Percentiles rank a stretch among this genome's conserved stretches.
Conservation (phyloP, 176 grass and related monocot species). For the Oryza nivara region DNA sequence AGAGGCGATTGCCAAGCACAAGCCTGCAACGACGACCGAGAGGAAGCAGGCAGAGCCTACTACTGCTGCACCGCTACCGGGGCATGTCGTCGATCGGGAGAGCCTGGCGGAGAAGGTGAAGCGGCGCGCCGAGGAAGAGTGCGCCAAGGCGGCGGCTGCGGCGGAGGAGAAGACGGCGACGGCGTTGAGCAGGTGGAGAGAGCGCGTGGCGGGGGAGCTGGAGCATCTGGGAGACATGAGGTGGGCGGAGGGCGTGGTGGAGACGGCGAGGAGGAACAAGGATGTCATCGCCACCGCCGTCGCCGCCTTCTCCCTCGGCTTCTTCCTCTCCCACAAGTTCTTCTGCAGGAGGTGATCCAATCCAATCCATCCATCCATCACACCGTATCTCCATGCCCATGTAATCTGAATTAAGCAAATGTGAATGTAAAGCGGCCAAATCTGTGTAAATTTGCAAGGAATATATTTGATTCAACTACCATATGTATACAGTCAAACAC, state of each 20-base stretch:
- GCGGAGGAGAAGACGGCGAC: neutral
- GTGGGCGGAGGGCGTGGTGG: constrained; percentile 40
- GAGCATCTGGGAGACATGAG: neutral
- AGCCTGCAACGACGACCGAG: neutral
- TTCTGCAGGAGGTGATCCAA: constrained; percentile 34
- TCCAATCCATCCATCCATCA: neutral
- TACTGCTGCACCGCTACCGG: neutral
- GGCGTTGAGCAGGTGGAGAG: neutral
- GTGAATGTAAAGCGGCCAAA: neutral
- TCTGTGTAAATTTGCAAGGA: neutral
- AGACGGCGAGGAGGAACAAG: constrained; percentile 45
- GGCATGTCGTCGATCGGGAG: neutral
- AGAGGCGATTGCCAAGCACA: neutral
- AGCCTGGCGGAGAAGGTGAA: constrained; percentile 11
- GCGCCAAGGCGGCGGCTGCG: neutral
- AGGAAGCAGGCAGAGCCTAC: neutral
- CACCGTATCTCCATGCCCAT: neutral
- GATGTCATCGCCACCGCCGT: constrained; percentile 33
- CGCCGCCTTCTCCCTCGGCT: constrained; percentile 46
- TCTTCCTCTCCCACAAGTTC: constrained; percentile 43
- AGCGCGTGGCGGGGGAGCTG: constrained; percentile 34
- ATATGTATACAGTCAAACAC: neutral
- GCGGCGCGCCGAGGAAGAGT: constrained; percentile 10
- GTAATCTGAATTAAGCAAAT: neutral
- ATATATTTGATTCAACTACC: neutral